Evolutionary conservation across 108 stramenopile genomes (phyloP).

Genomic region (Epipyxis sp.): DNA sequence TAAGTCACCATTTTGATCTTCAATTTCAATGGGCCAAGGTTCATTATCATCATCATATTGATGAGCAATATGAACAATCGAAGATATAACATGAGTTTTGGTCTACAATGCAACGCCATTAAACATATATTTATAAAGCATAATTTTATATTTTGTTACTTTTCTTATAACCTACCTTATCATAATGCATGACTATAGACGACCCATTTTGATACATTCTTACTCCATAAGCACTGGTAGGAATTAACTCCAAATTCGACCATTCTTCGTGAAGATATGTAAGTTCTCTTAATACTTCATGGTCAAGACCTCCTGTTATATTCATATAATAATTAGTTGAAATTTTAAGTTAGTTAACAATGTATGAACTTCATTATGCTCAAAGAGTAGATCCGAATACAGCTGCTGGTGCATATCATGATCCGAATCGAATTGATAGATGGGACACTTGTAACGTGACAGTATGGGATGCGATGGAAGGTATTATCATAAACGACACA

Average conservation of each 20-base stretch:
- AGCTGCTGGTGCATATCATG: too few relatives aligned
- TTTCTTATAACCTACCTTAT: constrained; percentile 30
- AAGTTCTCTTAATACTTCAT: constrained; percentile 7
- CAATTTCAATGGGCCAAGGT: constrained; percentile 37
- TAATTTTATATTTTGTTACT: too few relatives aligned
- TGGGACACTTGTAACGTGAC: too few relatives aligned
- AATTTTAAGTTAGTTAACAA: too few relatives aligned
- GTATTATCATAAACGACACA: too few relatives aligned
- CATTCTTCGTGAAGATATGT: constrained; percentile 15
- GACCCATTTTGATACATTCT: constrained; percentile 25
- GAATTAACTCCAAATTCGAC: not conserved
- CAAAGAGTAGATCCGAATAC: too few relatives aligned
- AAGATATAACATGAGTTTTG: constrained; percentile 20
- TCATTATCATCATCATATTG: constrained; percentile 22
- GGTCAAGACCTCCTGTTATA: not conserved
- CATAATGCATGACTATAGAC: constrained; percentile 32
- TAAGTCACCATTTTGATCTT: constrained; percentile 22
- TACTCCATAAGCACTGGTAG: constrained; percentile 29
- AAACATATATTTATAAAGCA: too few relatives aligned
- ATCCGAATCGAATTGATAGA: too few relatives aligned
- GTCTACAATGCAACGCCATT: not conserved
- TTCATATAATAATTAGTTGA: too few relatives aligned
- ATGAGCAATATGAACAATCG: constrained; percentile 34
- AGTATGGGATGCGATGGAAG: too few relatives aligned
- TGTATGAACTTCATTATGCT: too few relatives aligned